Evolutionary conservation across 495 filamentous ascomycete species (phyloP).

Genomic region (Trichoderma orchidacearum): DNA sequence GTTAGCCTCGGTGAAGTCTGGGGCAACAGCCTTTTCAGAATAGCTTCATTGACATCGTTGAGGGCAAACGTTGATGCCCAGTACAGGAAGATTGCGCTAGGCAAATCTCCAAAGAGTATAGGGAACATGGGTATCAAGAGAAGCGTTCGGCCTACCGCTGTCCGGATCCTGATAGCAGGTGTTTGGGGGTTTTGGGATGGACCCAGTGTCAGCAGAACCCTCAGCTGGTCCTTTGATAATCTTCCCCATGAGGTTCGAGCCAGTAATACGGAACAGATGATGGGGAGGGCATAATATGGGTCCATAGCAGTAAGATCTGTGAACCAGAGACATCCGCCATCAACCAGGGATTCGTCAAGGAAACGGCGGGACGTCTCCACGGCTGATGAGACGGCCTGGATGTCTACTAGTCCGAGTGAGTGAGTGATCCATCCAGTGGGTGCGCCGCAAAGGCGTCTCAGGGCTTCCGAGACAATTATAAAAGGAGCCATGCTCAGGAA

Average conservation of each 20-base stretch:
- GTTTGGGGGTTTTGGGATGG: conserved; percentile 17
- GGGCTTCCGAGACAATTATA: conserved; percentile 50
- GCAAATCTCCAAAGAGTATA: background rate
- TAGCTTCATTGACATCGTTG: background rate
- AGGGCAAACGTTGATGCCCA: conserved; percentile 1
- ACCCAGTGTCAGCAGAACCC: conserved; percentile 1
- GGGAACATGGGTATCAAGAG: conserved; percentile 1
- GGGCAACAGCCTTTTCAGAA: background rate
- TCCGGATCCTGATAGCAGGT: conserved; percentile 6
- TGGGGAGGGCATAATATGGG: conserved; percentile 51
- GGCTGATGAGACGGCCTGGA: background rate
- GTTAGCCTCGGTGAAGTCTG: background rate
- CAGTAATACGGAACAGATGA: conserved; percentile 32
- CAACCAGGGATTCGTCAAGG: conserved; percentile 42
- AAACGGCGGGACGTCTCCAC: background rate
- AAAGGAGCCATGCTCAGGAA: conserved; percentile 51
- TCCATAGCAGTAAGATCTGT: conserved; percentile 60
- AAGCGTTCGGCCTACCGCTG: conserved; percentile 1
- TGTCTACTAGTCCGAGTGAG: background rate
- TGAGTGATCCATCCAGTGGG: background rate
- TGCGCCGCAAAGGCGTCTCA: conserved; percentile 50
- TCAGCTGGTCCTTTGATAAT: background rate
- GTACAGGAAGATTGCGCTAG: conserved; percentile 2
- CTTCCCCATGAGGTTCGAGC: background rate
- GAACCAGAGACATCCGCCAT: conserved; percentile 74